These are phyloP conservation scores for Castanea sativa DNA, from an alignment of 306 rosid genomes.

Conservation along the genomic window DNA sequence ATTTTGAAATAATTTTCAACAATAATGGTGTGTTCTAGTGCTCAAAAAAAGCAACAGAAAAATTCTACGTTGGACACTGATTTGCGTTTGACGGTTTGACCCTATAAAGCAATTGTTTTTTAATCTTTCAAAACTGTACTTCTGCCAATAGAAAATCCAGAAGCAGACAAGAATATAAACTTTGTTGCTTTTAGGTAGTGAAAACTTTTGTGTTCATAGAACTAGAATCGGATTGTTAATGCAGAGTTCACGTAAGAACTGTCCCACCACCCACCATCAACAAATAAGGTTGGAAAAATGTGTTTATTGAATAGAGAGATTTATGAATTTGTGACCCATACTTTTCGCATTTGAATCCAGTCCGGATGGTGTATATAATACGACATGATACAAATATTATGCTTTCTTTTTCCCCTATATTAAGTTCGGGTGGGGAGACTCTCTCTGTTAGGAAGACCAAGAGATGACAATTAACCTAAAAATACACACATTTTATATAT, in stretches of 20 bases:
- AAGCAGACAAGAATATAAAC: not conserved
- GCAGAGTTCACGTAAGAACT: not conserved
- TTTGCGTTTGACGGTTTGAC: no score
- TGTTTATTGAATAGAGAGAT: conserved; percentile 11
- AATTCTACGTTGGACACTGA: no score
- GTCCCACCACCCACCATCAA: conserved; percentile 23
- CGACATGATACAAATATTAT: not conserved
- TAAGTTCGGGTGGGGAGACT: no score
- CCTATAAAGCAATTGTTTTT: not conserved
- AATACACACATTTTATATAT: no score
- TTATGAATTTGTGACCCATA: not conserved
- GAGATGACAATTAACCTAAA: no score
- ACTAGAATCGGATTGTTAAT: not conserved
- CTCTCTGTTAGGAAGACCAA: no score
- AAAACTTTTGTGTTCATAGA: not conserved
- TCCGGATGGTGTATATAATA: not conserved
- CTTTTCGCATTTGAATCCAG: not conserved
- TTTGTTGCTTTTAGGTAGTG: not conserved
- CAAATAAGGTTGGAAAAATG: conserved; percentile 15
- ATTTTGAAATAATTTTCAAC: no score
- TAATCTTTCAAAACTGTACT: not conserved
- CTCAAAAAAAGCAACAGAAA: no score
- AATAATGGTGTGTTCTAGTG: no score
- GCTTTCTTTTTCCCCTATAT: no score
- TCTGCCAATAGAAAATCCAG: not conserved